Percentiles rank a stretch among this genome's conserved stretches.
Evolutionary conservation across 352 stramenopile genomes (phyloP).

Genomic region (Phytophthora quininea): DNA sequence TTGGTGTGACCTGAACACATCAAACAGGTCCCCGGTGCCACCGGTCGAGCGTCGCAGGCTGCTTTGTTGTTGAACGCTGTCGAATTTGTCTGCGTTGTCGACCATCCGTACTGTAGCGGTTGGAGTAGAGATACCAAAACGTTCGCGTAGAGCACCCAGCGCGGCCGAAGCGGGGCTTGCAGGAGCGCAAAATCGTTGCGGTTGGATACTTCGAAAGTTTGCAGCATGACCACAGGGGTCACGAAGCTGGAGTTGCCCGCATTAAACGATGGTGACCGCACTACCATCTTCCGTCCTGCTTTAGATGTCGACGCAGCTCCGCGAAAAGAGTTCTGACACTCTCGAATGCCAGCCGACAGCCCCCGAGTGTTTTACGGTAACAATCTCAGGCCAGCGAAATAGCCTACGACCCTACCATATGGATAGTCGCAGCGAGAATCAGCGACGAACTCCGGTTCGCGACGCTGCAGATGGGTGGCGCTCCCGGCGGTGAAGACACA

Average conservation of each 20-base stretch:
- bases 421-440: no score
- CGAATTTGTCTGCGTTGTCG: conserved; percentile 61
- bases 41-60: conserved; percentile 49
- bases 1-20: conserved; percentile 39
- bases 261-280: conserved; percentile 9
- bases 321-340: conserved; percentile 22
- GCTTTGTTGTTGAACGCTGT: conserved; percentile 44
- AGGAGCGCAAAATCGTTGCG: neutral
- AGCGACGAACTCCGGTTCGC: no score
- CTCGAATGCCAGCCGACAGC: neutral
- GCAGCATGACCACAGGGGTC: conserved; percentile 4
- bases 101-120: conserved; percentile 46
- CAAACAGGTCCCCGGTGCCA: conserved; percentile 36
- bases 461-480: no score
- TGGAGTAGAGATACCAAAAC: conserved; percentile 53
- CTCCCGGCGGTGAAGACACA: no score
- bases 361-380: no score
- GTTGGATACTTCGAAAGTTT: conserved; percentile 2
- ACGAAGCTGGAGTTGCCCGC: conserved; percentile 12
- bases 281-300: conserved; percentile 9
- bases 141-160: conserved; percentile 55
- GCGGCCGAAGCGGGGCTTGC: conserved; percentile 11
- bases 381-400: no score
- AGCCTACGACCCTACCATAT: no score
- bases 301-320: conserved; percentile 10